Evolutionary conservation across 305 asterid genomes (phyloP).

Genomic region (Solanum hybrid): DNA sequence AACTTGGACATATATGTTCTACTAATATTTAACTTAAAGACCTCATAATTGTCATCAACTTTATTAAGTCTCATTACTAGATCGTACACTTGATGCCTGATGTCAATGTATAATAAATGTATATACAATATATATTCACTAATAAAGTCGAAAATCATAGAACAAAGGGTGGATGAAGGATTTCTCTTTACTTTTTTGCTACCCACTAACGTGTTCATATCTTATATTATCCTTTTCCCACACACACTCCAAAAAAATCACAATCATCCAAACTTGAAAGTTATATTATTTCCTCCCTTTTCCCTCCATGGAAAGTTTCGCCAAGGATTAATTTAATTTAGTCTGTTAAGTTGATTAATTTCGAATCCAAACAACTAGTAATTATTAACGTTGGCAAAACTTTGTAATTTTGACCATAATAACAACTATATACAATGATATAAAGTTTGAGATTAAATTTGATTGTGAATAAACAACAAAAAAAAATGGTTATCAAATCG

Average conservation of each 20-base stretch:
- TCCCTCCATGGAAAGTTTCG: background rate
- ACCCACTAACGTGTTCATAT: background rate
- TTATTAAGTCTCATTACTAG: background rate
- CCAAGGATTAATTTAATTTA: background rate
- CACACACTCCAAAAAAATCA: background rate
- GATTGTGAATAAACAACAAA: too few species aligned
- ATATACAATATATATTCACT: too few species aligned
- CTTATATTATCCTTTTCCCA: background rate
- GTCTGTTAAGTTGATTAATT: background rate
- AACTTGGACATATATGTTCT: background rate
- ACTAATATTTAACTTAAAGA: background rate
- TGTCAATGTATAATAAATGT: too few species aligned
- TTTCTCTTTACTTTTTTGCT: background rate
- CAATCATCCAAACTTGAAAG: background rate
- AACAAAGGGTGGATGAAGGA: background rate
- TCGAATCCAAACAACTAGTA: background rate
- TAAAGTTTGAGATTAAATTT: background rate
- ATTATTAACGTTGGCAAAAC: background rate
- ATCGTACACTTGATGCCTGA: background rate
- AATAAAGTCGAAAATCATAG: background rate
- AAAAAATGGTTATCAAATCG: background rate
- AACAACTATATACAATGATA: background rate
- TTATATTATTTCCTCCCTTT: background rate
- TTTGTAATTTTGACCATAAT: background rate
- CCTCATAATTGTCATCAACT: background rate